Base-by-base conservation (phyloP, 345 rosid species). In the Mallotus nudiflorus region DNA sequence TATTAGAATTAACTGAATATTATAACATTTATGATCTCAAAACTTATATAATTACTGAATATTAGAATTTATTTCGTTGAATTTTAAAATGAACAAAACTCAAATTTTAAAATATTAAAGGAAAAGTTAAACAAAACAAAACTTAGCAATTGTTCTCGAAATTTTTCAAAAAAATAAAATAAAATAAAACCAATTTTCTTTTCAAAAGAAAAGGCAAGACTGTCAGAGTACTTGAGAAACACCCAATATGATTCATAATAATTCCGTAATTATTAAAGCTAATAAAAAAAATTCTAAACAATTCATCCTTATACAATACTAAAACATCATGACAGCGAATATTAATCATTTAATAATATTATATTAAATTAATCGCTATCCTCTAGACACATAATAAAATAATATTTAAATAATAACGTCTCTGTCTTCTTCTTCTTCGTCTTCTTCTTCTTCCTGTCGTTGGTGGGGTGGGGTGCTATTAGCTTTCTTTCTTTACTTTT, bases 401-500 rank as follows among this genome's bases (percentile, higher is more conserved):
- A n/a, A n/a, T 66, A 73, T 66, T 53, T 64, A 81, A 48, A 20
- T 22, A 6, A 13, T 57, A 56, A 33, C 37, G 25, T 65, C 39
- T 40, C 60, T 22, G 40, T 40, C 31, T 20, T 4, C 51, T 56
- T 70, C 68, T 40, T 62, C 42, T 16, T 46, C 39, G 70, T 52
- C 22, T 20, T 67, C 50, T 40, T 40, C 40, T 56, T 16, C 11
- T 57, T 57, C 16, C 3, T 60, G 44, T 6, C 7, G 22, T 22
- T 50, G 62, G 66, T 50, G 58, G 52, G 37, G 67, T 33, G 0
- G 9, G 61, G n/a, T 65, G 71, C 70, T 55, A n/a, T 71, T 69
- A 63, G 75, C 70, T 56, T n/a, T n/a, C n/a, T n/a, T n/a, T n/a
- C n/a, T n/a, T n/a, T n/a, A n/a, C n/a, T n/a, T n/a, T n/a, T n/a